phyloP scores from a whole-genome alignment of 2,329 filamentous ascomycete species.

The Fusarium aywerte region DNA sequence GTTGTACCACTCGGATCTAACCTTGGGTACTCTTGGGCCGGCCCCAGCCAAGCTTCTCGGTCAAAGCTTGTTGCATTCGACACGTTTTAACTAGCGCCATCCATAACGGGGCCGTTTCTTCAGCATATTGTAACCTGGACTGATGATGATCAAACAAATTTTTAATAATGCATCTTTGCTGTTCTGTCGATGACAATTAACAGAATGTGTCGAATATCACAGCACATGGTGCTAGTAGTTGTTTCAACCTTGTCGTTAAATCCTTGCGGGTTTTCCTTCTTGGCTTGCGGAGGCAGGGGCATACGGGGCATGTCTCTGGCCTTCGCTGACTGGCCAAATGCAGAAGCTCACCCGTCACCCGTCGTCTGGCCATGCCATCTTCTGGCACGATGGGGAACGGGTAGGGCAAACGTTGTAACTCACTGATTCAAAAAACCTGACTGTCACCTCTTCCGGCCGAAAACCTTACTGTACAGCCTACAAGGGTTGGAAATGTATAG shows the following conservation, averaged over 20 bases:
- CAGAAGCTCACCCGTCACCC: constrained; percentile 14
- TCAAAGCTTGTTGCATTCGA: constrained; percentile 21
- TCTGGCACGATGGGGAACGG: constrained; percentile 9
- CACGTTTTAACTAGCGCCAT: constrained; percentile 1
- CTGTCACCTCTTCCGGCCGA: not conserved
- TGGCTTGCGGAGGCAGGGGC: constrained; percentile 1
- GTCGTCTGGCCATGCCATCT: constrained; percentile 2
- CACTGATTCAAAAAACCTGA: not conserved
- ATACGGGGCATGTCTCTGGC: constrained; percentile 19
- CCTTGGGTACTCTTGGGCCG: constrained; percentile 1
- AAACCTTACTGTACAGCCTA: no score
- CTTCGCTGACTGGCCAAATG: constrained; percentile 16
- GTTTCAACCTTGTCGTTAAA: not conserved
- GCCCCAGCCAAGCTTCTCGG: constrained; percentile 20
- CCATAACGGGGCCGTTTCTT: not conserved
- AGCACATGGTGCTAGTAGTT: not conserved
- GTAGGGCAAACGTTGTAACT: constrained; percentile 17
- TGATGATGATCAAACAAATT: constrained; percentile 8
- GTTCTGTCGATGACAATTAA: constrained; percentile 19
- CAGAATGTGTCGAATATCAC: not conserved
- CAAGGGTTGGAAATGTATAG: no score
- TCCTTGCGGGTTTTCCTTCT: constrained; percentile 1
- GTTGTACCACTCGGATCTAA: constrained; percentile 8
- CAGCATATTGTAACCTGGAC: not conserved
- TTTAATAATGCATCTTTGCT: not conserved